phyloP scores from a whole-genome alignment of 2,329 filamentous ascomycete genomes.

The Talaromyces sp. region DNA sequence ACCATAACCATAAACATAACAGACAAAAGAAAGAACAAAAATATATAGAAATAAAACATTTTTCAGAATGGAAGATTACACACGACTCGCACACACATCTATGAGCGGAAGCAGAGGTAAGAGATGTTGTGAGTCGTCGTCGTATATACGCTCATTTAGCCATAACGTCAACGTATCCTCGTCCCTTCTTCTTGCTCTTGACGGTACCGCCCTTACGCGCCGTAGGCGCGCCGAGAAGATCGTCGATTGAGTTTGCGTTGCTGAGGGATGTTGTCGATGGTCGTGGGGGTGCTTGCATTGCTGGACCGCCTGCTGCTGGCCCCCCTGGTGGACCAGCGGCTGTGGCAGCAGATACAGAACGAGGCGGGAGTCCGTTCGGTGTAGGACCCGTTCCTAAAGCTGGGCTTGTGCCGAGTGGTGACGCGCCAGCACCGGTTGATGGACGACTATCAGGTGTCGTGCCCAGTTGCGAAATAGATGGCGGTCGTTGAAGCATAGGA shows the following conservation, averaged over 20 bases:
- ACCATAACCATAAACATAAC: neutral
- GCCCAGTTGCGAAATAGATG: conserved; percentile 15
- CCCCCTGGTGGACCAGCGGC: conserved; percentile 16
- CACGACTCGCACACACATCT: neutral
- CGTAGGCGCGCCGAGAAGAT: conserved; percentile 74
- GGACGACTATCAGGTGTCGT: conserved; percentile 28
- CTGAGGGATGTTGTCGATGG: conserved; percentile 79
- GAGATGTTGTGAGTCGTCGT: neutral
- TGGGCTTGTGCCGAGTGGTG: conserved; percentile 34
- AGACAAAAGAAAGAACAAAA: neutral
- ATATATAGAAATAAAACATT: conserved; percentile 4
- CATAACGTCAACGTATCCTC: conserved; percentile 96
- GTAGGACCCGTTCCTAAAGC: conserved; percentile 23
- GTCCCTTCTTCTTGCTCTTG: conserved; percentile 76
- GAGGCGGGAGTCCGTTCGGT: conserved; percentile 27
- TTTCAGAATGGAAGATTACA: conserved; percentile 1
- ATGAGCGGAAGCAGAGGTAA: neutral
- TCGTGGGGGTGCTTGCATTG: conserved; percentile 47
- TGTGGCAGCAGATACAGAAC: conserved; percentile 39
- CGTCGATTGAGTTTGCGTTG: conserved; percentile 91
- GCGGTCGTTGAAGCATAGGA: conserved; percentile 22
- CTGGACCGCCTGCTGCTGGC: conserved; percentile 34
- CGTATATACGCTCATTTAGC: conserved; percentile 52
- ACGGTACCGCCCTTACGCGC: conserved; percentile 63
- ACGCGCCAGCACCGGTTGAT: conserved; percentile 33